Percentiles rank a stretch among this genome's conserved stretches.
These are phyloP conservation scores for Ophiorrhiza pumila DNA, from an alignment of 257 asterid genomes.

Conservation along the genomic window DNA sequence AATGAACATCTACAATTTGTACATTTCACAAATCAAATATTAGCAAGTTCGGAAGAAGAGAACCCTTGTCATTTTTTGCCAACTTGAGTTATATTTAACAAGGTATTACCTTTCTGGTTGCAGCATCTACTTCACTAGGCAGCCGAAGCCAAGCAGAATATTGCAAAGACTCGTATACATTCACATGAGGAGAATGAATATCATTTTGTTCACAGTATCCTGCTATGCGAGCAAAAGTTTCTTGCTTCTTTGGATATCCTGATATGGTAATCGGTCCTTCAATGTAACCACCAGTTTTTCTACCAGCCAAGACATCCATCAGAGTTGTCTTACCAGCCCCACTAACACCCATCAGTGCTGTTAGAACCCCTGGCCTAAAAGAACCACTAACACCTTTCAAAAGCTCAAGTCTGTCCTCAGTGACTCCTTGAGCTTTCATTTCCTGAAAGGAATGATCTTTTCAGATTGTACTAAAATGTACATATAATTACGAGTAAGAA, in stretches of 20 bases:
- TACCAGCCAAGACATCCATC: slow-evolving; percentile 93
- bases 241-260: slow-evolving; percentile 80
- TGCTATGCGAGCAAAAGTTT: slow-evolving; percentile 85
- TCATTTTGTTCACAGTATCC: slow-evolving; percentile 94
- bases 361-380: slow-evolving; percentile 81
- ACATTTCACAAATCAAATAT: background rate
- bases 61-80: background rate
- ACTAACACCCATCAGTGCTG: slow-evolving; percentile 89
- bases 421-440: slow-evolving; percentile 65
- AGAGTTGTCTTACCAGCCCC: slow-evolving; percentile 99
- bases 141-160: slow-evolving; percentile 89
- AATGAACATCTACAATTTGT: slow-evolving; percentile 54
- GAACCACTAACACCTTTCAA: slow-evolving; percentile 73
- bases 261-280: slow-evolving; percentile 65
- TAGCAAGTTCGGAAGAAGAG: background rate
- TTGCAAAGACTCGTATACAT: slow-evolving; percentile 71
- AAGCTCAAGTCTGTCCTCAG: slow-evolving; percentile 59
- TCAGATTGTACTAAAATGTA: too few relatives aligned
- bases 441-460: slow-evolving; percentile 58
- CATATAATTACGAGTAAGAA: background rate
- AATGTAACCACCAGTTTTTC: slow-evolving; percentile 87
- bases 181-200: slow-evolving; percentile 85
- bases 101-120: slow-evolving; percentile 55
- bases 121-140: slow-evolving; percentile 56
- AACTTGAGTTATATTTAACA: background rate